Percentiles rank a stretch among this genome's conserved stretches.
phyloP scores from a whole-genome alignment of 352 stramenopile genomes.

The Phytophthora lateralis region DNA sequence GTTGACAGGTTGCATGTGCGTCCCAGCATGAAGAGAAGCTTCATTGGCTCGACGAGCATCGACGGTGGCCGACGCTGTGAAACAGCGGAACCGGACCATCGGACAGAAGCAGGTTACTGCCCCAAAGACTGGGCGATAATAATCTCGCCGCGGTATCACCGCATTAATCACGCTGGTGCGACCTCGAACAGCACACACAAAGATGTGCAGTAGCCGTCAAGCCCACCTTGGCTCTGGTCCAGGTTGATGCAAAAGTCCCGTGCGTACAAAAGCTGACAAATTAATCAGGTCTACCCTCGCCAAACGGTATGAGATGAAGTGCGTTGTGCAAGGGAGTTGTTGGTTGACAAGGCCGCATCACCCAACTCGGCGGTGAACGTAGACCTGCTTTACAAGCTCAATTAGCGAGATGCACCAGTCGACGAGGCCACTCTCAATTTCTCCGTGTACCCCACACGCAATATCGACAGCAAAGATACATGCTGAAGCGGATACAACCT shows the following conservation, averaged over 20 bases:
- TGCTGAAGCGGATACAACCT: neutral
- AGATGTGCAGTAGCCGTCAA: neutral
- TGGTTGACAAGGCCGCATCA: neutral
- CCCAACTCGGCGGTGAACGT: neutral
- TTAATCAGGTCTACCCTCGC: neutral
- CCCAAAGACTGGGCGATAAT: conserved; percentile 1
- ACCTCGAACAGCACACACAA: neutral
- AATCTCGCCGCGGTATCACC: neutral
- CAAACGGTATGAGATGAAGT: neutral
- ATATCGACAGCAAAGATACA: too few species aligned
- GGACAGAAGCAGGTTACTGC: neutral
- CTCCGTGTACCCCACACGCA: neutral
- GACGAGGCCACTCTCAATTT: neutral
- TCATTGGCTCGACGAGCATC: neutral
- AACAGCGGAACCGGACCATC: neutral
- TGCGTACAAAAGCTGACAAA: too few species aligned
- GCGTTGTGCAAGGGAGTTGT: neutral
- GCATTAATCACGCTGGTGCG: neutral
- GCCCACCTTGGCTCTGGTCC: too few species aligned
- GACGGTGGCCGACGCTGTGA: neutral
- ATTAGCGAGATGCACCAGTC: neutral
- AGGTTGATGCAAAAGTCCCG: neutral
- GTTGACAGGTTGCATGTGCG: neutral
- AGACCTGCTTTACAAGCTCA: neutral
- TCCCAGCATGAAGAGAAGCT: neutral